These are phyloP conservation scores for Penicillium pancosmium DNA, from an alignment of 495 filamentous ascomycete genomes.

Conservation along the genomic window DNA sequence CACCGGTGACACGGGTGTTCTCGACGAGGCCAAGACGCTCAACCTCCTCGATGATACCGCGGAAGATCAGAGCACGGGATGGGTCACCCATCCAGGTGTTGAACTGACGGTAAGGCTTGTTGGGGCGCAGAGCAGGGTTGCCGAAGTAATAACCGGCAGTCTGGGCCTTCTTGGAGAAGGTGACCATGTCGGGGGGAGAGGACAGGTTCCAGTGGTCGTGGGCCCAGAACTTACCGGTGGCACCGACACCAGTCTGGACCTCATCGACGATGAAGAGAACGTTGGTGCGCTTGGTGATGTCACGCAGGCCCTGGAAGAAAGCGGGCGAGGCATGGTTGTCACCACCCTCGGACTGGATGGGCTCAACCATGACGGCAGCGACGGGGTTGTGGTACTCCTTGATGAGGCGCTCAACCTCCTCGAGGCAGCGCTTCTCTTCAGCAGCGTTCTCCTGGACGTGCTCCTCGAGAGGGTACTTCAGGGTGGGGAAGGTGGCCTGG, in stretches of 20 bases:
- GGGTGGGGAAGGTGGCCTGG: slow-evolving; percentile 84
- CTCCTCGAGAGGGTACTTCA: slow-evolving; percentile 90
- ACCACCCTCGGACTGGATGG: slow-evolving; percentile 96
- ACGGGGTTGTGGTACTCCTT: slow-evolving; percentile 83
- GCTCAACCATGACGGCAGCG: slow-evolving; percentile 87
- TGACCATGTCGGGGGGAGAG: slow-evolving; percentile 94
- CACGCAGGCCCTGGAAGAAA: slow-evolving; percentile 90
- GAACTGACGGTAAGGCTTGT: slow-evolving; percentile 99
- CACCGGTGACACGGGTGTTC: slow-evolving; percentile 79
- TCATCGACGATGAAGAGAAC: slow-evolving; percentile 97
- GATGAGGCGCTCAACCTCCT: slow-evolving; percentile 87
- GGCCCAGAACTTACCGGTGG: slow-evolving; percentile 96
- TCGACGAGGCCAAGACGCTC: slow-evolving; percentile 76
- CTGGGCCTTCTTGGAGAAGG: slow-evolving; percentile 98
- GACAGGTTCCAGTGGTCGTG: slow-evolving; percentile 94
- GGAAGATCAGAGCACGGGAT: slow-evolving; percentile 84
- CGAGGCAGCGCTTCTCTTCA: slow-evolving; percentile 84
- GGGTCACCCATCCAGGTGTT: slow-evolving; percentile 99
- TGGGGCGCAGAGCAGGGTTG: slow-evolving; percentile 84
- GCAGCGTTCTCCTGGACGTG: slow-evolving; percentile 78
- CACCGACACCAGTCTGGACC: slow-evolving; percentile 94
- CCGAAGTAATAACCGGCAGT: slow-evolving; percentile 97
- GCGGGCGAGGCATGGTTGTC: slow-evolving; percentile 96
- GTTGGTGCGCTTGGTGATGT: slow-evolving; percentile 80
- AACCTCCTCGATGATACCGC: slow-evolving; percentile 88